phyloP scores from a whole-genome alignment of 768 basidiomycete genomes.

The Hirschioporus abietinus region DNA sequence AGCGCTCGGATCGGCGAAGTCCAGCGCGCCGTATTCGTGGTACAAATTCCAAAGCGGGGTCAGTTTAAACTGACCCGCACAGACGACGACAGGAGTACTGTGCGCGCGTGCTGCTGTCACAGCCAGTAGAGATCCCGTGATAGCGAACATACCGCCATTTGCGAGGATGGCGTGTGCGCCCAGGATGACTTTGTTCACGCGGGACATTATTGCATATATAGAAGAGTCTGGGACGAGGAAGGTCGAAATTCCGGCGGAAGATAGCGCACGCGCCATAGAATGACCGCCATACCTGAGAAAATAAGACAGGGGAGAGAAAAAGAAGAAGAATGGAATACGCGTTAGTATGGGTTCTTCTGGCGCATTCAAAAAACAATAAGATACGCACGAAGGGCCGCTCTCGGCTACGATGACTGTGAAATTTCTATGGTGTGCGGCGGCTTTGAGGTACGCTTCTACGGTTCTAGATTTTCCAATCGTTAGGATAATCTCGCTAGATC shows the following conservation, averaged over 20 bases:
- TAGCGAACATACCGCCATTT: slow-evolving; percentile 92
- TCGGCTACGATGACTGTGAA: slow-evolving; percentile 96
- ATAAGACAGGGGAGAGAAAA: slow-evolving; percentile 5
- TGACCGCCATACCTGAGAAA: slow-evolving; percentile 71
- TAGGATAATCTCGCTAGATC: slow-evolving; percentile 81
- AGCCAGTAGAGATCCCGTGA: slow-evolving; percentile 78
- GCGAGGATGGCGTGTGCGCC: slow-evolving; percentile 95
- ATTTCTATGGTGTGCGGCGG: slow-evolving; percentile 84
- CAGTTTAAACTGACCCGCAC: slow-evolving; percentile 94
- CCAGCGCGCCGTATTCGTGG: slow-evolving; percentile 79
- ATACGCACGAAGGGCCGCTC: slow-evolving; percentile 82
- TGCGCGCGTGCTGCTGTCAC: slow-evolving; percentile 86
- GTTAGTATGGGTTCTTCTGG: not conserved
- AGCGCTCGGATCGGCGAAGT: slow-evolving; percentile 67
- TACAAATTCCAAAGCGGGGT: slow-evolving; percentile 89
- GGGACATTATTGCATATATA: slow-evolving; percentile 92
- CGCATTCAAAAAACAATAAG: not conserved
- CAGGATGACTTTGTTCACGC: slow-evolving; percentile 94
- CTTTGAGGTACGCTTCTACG: slow-evolving; percentile 88
- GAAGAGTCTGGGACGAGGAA: slow-evolving; percentile 96
- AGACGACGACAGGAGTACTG: slow-evolving; percentile 88
- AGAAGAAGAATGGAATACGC: slow-evolving; percentile 4
- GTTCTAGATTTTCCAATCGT: slow-evolving; percentile 94
- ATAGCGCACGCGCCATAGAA: slow-evolving; percentile 77
- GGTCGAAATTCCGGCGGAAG: slow-evolving; percentile 82